Percentiles rank a stretch among this genome's conserved stretches.
phyloP scores from a whole-genome alignment of 768 basidiomycete genomes.

The Inosperma sp. region DNA sequence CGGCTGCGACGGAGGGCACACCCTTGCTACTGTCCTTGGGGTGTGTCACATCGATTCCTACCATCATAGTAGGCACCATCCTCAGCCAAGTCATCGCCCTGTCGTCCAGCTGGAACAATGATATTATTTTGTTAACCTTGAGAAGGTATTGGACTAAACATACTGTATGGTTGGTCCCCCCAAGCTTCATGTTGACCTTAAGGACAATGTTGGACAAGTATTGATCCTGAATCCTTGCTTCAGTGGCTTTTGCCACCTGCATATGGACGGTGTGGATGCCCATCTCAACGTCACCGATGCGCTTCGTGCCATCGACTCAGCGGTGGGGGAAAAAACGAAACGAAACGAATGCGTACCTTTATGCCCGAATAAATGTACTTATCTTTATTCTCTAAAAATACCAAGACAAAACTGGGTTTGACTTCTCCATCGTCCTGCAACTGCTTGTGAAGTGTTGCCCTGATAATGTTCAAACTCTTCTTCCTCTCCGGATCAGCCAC shows the following conservation, averaged over 20 bases:
- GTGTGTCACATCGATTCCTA: slow-evolving; percentile 84
- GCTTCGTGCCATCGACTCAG: slow-evolving; percentile 27
- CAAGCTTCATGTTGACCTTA: slow-evolving; percentile 80
- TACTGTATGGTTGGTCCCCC: slow-evolving; percentile 70
- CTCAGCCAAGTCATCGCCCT: slow-evolving; percentile 59
- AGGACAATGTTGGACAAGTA: slow-evolving; percentile 80
- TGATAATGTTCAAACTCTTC: slow-evolving; percentile 37
- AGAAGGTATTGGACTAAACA: slow-evolving; percentile 4
- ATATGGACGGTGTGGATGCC: slow-evolving; percentile 76
- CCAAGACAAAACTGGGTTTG: slow-evolving; percentile 63
- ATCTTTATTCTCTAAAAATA: slow-evolving; percentile 63
- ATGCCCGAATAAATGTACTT: slow-evolving; percentile 78
- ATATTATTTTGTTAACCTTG: slow-evolving; percentile 7
- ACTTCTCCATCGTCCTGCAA: slow-evolving; percentile 19
- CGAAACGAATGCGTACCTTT: slow-evolving; percentile 39
- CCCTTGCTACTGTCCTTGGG: slow-evolving; percentile 64
- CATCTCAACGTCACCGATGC: slow-evolving; percentile 68
- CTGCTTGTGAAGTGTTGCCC: slow-evolving; percentile 33
- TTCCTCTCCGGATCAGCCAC: slow-evolving; percentile 39
- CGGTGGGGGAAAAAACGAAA: background rate
- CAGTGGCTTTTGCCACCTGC: slow-evolving; percentile 55
- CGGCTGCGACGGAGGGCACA: slow-evolving; percentile 78
- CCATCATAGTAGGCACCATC: slow-evolving; percentile 70
- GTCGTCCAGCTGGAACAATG: slow-evolving; percentile 57
- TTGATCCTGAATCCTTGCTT: slow-evolving; percentile 60